Base-by-base conservation (phyloP, 805 yeast species). In the Saturnispora diversa region DNA sequence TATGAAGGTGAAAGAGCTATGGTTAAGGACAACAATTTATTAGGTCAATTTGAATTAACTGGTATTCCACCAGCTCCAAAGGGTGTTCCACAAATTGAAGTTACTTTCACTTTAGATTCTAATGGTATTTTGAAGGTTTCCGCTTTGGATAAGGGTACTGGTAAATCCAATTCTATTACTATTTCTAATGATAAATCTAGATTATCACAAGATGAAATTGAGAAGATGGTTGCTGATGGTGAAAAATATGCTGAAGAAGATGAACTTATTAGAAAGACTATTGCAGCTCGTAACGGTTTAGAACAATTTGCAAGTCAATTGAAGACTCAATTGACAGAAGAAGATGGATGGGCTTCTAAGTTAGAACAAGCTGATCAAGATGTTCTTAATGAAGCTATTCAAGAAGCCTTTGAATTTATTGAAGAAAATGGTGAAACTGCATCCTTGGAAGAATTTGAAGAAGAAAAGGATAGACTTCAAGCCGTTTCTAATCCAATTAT, bases 211-310 rank as follows among this genome's bases (percentile, higher is more conserved):
- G 96, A 88, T 48, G 95, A 87, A 49, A 88, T 90, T 56, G 97
- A 90, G 56, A 85, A 90, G 69, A 90, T 90, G 96, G 95, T 90
- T 49, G 92, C 79, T 59, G 97, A 90, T 61, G 97, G 97, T 54
- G 97, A 87, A 67, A 82, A 84, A 69, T 90, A 69, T 57, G 95
- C 94, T 51, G 86, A 84, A 55, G 94, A 87, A 65, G 97, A 90
- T 66, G 80, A 79, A 52, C 79, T 75, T 54, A 72, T 85, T 46
- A 83, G 88, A 60, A 75, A 75, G 46, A 84, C 84, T 73, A 80
- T 90, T 55, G 94, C 83, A 69, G 78, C 94, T 47, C 84, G 86
- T 72, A 88, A 86, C 68, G 69, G 73, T 34, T 74, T 88, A 50
- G 97, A 88, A 69, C 84, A 86, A 65, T 87, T 85, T 60, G 90